phyloP scores from a whole-genome alignment of 225 moss, liverwort and hornwort species.

The Lunularia cruciata region DNA sequence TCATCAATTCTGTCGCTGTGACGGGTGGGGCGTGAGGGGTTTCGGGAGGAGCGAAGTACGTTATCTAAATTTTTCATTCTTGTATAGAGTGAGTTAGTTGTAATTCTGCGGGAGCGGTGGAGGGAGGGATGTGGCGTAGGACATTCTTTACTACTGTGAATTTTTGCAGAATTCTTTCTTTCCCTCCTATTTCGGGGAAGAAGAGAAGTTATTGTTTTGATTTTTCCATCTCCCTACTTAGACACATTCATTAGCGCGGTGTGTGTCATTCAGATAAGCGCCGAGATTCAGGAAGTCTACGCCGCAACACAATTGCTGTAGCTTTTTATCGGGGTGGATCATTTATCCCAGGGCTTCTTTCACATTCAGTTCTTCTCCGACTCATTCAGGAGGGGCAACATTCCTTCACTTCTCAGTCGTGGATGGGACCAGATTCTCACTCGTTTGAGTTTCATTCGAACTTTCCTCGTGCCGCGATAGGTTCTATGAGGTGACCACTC shows the following conservation, averaged over 20 bases:
- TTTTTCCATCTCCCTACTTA: background rate
- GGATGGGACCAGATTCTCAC: background rate
- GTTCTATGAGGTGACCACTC: background rate
- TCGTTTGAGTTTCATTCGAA: background rate
- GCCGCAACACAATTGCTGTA: background rate
- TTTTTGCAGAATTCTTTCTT: constrained; percentile 7
- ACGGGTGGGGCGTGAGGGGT: constrained; percentile 1
- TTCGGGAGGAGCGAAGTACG: background rate
- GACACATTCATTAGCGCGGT: constrained; percentile 14
- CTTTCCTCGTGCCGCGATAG: background rate
- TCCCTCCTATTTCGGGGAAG: background rate
- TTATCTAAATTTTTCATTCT: background rate
- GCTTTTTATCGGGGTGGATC: background rate
- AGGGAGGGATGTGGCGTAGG: constrained; percentile 10
- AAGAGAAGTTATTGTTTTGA: background rate
- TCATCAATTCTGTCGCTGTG: constrained; percentile 5
- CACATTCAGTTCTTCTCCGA: background rate
- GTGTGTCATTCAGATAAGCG: constrained; percentile 2
- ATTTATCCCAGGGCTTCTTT: background rate
- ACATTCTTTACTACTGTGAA: constrained; percentile 4
- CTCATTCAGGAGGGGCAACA: background rate
- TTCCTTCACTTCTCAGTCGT: background rate
- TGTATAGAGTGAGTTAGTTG: constrained; percentile 2
- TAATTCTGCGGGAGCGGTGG: constrained; percentile 8
- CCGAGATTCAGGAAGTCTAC: constrained; percentile 5